Evolutionary conservation across 1,284 basidiomycete genomes (phyloP).

Genomic region (Cryptococcus deneoformans): DNA sequence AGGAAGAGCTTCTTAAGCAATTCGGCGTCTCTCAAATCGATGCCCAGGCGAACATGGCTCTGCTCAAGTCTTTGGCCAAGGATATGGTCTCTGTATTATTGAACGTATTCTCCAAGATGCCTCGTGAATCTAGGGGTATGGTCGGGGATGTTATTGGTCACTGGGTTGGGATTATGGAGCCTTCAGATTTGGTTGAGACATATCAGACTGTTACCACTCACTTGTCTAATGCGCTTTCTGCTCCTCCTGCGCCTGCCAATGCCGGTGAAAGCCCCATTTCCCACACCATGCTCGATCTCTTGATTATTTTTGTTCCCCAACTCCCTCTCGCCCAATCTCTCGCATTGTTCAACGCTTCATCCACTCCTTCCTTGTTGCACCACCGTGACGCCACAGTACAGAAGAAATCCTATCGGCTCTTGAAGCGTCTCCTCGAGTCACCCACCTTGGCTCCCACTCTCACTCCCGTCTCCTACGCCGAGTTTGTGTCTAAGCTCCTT

Average conservation of each 20-base stretch:
- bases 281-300: slow-evolving; percentile 84
- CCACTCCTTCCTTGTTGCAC: slow-evolving; percentile 46
- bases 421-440: slow-evolving; percentile 68
- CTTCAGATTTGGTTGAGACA: slow-evolving; percentile 73
- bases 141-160: slow-evolving; percentile 84
- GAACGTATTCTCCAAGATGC: slow-evolving; percentile 90
- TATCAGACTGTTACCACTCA: slow-evolving; percentile 76
- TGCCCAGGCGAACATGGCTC: slow-evolving; percentile 66
- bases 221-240: slow-evolving; percentile 66
- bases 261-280: slow-evolving; percentile 55
- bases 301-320: slow-evolving; percentile 78
- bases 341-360: slow-evolving; percentile 59
- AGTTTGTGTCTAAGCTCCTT: slow-evolving; percentile 60
- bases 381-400: slow-evolving; percentile 83
- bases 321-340: slow-evolving; percentile 62
- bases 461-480: slow-evolving; percentile 55
- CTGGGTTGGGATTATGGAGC: slow-evolving; percentile 81
- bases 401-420: slow-evolving; percentile 90
- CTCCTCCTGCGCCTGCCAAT: slow-evolving; percentile 39
- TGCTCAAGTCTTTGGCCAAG: slow-evolving; percentile 75
- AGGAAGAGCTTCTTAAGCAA: slow-evolving; percentile 53
- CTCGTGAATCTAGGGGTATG: slow-evolving; percentile 69
- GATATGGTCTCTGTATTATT: slow-evolving; percentile 94
- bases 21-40: slow-evolving; percentile 59
- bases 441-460: slow-evolving; percentile 55